Percentiles rank a stretch among this genome's conserved stretches.
phyloP scores from a whole-genome alignment of 1,139 yeast genomes.

The Taphrina pruni region DNA sequence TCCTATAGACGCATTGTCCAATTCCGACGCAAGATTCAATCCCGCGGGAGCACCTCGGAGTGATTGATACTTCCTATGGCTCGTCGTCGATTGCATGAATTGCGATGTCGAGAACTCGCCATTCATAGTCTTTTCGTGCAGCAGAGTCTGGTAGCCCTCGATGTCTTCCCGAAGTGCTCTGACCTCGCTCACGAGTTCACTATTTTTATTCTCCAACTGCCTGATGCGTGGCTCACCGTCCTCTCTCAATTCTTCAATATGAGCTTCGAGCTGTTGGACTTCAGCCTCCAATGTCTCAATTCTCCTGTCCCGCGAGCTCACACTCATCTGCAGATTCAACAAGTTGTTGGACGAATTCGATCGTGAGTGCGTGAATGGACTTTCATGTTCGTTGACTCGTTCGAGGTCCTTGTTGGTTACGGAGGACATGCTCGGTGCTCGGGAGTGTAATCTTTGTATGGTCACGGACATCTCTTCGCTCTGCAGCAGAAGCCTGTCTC shows the following conservation, averaged over 20 bases:
- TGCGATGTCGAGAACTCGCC: conserved; percentile 32
- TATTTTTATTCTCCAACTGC: conserved; percentile 10
- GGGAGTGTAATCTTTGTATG: conserved; percentile 14
- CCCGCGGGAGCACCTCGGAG: conserved; percentile 31
- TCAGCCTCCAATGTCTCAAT: conserved; percentile 14
- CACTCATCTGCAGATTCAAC: conserved; percentile 25
- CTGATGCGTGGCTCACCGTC: conserved; percentile 11
- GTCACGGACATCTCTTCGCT: conserved; percentile 23
- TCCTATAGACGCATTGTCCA: background rate
- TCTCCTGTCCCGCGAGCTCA: conserved; percentile 21
- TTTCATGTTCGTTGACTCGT: background rate
- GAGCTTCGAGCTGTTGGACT: conserved; percentile 2
- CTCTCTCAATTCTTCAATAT: conserved; percentile 10
- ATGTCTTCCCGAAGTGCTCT: conserved; percentile 23
- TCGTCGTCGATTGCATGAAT: conserved; percentile 29
- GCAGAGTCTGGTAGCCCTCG: conserved; percentile 31
- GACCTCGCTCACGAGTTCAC: conserved; percentile 17
- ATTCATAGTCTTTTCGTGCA: conserved; percentile 29
- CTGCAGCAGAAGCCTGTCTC: background rate
- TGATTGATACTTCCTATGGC: conserved; percentile 17
- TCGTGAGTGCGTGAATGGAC: conserved; percentile 16
- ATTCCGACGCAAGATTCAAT: conserved; percentile 24
- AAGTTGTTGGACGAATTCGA: conserved; percentile 15
- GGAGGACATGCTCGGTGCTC: conserved; percentile 4
- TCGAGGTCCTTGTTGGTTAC: background rate